Evolutionary conservation across 352 stramenopile genomes (phyloP), one percentile per base, ranked within the genome.

Genomic region (Globisporangium nagaii): DNA sequence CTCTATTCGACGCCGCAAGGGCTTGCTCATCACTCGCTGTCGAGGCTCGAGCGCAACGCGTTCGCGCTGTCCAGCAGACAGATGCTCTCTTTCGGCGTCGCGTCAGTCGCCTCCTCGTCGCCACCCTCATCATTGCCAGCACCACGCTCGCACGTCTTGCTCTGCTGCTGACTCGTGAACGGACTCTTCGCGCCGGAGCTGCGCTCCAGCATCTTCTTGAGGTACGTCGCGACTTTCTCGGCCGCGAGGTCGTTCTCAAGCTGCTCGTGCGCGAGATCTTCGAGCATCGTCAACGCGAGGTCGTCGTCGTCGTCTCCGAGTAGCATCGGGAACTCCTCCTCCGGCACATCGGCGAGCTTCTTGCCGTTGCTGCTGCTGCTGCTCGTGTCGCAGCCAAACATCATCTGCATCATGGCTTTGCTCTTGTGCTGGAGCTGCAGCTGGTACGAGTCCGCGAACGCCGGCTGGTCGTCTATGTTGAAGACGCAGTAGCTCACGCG

Each of bases 401-500:
- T 30, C 24, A 49, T 28, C 25, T 31, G 30, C 40, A 28, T 19
- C 9, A 44, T 53, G 9, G 35, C 11, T 22, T 39, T 43, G 11
- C 19, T 20, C 5, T 55, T 48, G 17, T 22, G 15, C 20, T 47
- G 51, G 4, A 22, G 40, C 22, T 45, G 13, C 40, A 40, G 32
- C 65, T 67, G n/a, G 71, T 56, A n/a, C 59, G 61, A 35, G 65
- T 67, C 20, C 40, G 25, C 7, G 49, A 30, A 28, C 42, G 24
- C 19, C 40, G 25, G 9, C 34, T n/a, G n/a, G n/a, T n/a, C 30
- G 50, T 61, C 61, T 43, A 68, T 61, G 25, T 32, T 72, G 44
- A 81, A 87, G n/a, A 78, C 70, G 60, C 65, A 76, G 51, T 79
- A 73, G 58, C 68, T 66, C 22, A 84, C 70, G 7, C 70, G 72